Conservation (phyloP, 2,329 filamentous ascomycete genomes). For the Truncatella angustata region DNA sequence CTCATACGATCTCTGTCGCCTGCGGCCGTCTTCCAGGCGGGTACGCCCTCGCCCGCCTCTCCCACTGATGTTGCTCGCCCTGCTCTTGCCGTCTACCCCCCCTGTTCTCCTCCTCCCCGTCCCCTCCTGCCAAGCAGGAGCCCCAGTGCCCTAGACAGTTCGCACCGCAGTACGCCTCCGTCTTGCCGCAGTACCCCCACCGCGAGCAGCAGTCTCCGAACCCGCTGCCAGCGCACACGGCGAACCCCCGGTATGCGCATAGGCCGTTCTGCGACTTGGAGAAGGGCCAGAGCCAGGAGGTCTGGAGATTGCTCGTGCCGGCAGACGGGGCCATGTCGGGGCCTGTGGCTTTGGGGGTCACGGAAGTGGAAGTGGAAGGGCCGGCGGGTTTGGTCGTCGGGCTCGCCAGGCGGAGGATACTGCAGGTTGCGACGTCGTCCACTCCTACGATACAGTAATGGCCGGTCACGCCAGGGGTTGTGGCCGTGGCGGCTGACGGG, state of each 20-base stretch:
- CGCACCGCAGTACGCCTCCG: conserved; percentile 21
- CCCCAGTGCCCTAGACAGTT: conserved; percentile 22
- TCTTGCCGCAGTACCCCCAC: conserved; percentile 6
- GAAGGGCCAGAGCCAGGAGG: not conserved
- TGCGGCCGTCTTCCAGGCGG: not conserved
- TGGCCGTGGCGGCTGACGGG: too few species aligned
- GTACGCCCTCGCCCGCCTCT: not conserved
- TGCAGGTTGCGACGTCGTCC: too few species aligned
- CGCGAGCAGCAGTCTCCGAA: conserved; percentile 8
- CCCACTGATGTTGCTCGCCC: not conserved
- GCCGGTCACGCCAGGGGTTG: too few species aligned
- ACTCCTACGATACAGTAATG: too few species aligned
- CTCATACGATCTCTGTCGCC: not conserved
- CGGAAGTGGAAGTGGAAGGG: too few species aligned
- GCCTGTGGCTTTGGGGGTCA: not conserved
- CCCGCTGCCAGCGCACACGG: conserved; percentile 3
- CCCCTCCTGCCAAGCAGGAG: not conserved
- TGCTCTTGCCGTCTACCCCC: too few species aligned
- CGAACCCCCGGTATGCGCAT: not conserved
- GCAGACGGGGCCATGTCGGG: not conserved
- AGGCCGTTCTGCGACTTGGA: not conserved
- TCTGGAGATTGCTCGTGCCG: not conserved
- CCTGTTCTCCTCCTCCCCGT: not conserved
- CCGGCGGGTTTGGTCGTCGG: too few species aligned
- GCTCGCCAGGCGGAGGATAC: too few species aligned